Base-by-base conservation (phyloP, 345 rosid genomes). In the Excoecaria agallocha region DNA sequence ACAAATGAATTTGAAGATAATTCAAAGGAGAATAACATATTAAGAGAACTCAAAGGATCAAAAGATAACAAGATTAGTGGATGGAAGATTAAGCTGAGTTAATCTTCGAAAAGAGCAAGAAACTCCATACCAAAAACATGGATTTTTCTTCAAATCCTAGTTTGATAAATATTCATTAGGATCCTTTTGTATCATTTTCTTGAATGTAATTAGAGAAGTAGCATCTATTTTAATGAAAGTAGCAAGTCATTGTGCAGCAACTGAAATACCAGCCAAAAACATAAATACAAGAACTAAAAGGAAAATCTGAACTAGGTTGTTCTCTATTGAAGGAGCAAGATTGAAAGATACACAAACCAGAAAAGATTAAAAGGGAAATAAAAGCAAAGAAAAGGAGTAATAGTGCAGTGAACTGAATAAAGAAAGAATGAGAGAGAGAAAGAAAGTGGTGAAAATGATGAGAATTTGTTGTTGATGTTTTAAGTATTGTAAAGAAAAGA, bases 91-190 rank as follows among this genome's bases (percentile, higher is more conserved):
- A 49, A 94, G 86, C 78, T 85, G 89, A 20, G 87, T 82, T 71
- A 84, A 88, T 80, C 98, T 86, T 66, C 92, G 87, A 4, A 51
- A 74, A 24, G 88, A 71, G 85, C 98, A 94, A 51, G 91, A 84
- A 66, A 92, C 85, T 56, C 98, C 98, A 74, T 85, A 84, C 86
- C 90, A 94, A 71, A 66, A 67, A 79, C 98, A 92, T 30, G 93
- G 93, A 37, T 76, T 83, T 60, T 77, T 84, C 16, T 76, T 65
- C 12, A 83, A 82, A 55, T 80, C 22, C 98, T 98, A 94, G 0
- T 79, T 81, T 8, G 91, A 87, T 16, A 94, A 79, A 55, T 77
- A 86, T 75, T 84, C 85, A 66, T 83, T 86, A 0, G 93, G 93
- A 85, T 92, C 98, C 8, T 83, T 79, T 52, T 83, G 84, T 68